Conservation (phyloP, 2,329 filamentous ascomycete genomes). For the Colletotrichum camelliae region DNA sequence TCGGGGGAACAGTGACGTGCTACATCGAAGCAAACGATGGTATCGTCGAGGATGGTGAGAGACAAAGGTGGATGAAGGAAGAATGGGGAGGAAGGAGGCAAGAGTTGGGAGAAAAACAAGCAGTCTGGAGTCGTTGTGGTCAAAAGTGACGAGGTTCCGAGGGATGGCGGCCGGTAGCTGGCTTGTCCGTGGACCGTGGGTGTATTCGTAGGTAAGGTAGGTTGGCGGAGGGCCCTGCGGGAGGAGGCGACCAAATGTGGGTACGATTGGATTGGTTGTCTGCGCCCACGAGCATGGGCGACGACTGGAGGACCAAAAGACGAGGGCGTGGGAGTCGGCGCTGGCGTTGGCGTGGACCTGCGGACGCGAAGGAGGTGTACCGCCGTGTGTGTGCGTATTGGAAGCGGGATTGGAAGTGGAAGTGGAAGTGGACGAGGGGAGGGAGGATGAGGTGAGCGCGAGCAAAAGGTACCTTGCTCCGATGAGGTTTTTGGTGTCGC, state of each 20-base stretch:
- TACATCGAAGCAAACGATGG: conserved; percentile 4
- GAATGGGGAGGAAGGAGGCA: background rate
- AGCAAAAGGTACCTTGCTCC: background rate
- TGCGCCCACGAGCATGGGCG: background rate
- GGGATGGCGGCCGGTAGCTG: conserved; percentile 12
- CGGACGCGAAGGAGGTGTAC: background rate
- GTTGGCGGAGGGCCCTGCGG: conserved; percentile 7
- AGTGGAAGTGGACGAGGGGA: conserved; percentile 3
- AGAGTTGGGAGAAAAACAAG: background rate
- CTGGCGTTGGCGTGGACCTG: background rate
- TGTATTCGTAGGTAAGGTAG: background rate
- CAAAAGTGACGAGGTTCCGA: conserved; percentile 21
- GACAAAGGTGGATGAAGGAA: background rate
- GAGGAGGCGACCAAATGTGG: conserved; percentile 17
- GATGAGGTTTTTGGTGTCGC: background rate
- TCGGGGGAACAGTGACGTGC: background rate
- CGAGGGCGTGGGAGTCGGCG: background rate
- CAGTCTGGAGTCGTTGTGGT: conserved; percentile 5
- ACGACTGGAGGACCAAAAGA: background rate
- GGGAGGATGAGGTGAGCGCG: background rate
- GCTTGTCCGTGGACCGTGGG: conserved; percentile 6
- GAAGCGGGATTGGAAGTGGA: conserved; percentile 5
- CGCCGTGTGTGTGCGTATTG: background rate
- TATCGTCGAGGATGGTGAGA: background rate
- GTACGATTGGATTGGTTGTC: background rate